Evolutionary conservation across 129 eudicot species (phyloP).

Genomic region (Tagetes erecta): DNA sequence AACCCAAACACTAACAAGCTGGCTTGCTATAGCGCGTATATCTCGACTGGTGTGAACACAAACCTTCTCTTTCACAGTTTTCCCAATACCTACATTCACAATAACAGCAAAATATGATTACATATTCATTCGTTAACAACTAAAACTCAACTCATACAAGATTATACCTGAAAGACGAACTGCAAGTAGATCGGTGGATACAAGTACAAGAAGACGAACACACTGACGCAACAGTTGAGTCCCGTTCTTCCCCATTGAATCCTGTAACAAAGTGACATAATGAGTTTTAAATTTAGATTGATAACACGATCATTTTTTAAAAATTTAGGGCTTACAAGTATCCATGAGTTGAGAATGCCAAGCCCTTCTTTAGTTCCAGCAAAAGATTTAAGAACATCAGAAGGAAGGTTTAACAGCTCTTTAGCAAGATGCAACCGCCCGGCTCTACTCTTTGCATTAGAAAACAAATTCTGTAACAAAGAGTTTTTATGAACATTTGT

Average conservation of each 20-base stretch:
- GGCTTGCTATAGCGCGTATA: conserved; percentile 96
- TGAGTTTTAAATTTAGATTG: not conserved
- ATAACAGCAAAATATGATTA: not conserved
- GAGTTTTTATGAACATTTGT: conserved; percentile 52
- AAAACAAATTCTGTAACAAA: conserved; percentile 73
- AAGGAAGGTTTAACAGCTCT: conserved; percentile 80
- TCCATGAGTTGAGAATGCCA: conserved; percentile 84
- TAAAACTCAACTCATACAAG: conserved; percentile 4
- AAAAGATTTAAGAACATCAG: conserved; percentile 68
- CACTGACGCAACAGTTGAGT: conserved; percentile 97
- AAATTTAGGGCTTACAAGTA: conserved; percentile 54
- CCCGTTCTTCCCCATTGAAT: conserved; percentile 97
- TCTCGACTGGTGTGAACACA: conserved; percentile 99
- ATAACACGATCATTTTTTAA: not conserved
- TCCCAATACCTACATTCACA: conserved; percentile 76
- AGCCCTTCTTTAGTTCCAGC: conserved; percentile 96
- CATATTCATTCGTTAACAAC: not conserved
- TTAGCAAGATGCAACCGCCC: conserved; percentile 86
- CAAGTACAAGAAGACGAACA: conserved; percentile 94
- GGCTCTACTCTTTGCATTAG: conserved; percentile 75
- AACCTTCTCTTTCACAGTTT: conserved; percentile 92
- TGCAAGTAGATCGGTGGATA: conserved; percentile 88
- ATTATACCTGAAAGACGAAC: conserved; percentile 86
- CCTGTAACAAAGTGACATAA: conserved; percentile 51
- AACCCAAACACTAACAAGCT: conserved; percentile 91